These are phyloP conservation scores for Cryoendolithus antarcticus DNA, from an alignment of 2,329 filamentous ascomycete genomes.

Conservation along the genomic window DNA sequence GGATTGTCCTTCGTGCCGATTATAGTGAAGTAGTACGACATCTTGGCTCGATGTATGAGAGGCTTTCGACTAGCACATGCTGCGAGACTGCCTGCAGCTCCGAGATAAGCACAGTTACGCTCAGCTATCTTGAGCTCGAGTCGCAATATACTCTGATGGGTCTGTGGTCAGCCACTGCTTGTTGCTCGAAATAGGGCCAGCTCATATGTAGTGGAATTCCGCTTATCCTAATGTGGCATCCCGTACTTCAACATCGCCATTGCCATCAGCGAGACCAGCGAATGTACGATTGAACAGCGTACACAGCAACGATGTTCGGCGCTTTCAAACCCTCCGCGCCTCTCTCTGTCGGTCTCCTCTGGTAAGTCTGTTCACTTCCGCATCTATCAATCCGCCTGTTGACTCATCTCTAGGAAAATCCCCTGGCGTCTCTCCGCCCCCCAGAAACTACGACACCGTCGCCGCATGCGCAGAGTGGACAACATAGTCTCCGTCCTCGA, in stretches of 20 bases:
- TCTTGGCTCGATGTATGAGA: conserved; percentile 25
- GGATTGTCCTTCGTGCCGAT: conserved; percentile 92
- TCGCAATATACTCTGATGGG: too few species aligned
- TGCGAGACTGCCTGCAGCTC: too few species aligned
- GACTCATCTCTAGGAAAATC: conserved; percentile 58
- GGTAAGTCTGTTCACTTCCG: conserved; percentile 37
- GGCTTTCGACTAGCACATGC: too few species aligned
- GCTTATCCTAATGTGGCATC: too few species aligned
- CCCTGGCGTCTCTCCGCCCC: conserved; percentile 89
- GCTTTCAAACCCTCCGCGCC: conserved; percentile 68
- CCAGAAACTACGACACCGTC: conserved; percentile 78
- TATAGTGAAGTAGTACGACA: conserved; percentile 99
- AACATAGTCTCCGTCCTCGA: conserved; percentile 73
- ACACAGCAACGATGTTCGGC: conserved; percentile 56
- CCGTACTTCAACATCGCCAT: too few species aligned
- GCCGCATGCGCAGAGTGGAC: conserved; percentile 75
- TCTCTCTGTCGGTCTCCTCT: conserved; percentile 69
- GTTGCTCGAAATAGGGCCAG: too few species aligned
- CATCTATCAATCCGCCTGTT: conserved; percentile 7
- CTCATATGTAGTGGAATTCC: too few species aligned
- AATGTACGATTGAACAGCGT: too few species aligned
- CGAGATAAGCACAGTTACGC: too few species aligned
- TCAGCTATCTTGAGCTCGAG: too few species aligned
- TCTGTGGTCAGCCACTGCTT: too few species aligned
- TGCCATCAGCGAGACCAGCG: too few species aligned